These are phyloP conservation scores for Diaporthe amygdali DNA, from an alignment of 2,329 filamentous ascomycete species.

Conservation along the genomic window DNA sequence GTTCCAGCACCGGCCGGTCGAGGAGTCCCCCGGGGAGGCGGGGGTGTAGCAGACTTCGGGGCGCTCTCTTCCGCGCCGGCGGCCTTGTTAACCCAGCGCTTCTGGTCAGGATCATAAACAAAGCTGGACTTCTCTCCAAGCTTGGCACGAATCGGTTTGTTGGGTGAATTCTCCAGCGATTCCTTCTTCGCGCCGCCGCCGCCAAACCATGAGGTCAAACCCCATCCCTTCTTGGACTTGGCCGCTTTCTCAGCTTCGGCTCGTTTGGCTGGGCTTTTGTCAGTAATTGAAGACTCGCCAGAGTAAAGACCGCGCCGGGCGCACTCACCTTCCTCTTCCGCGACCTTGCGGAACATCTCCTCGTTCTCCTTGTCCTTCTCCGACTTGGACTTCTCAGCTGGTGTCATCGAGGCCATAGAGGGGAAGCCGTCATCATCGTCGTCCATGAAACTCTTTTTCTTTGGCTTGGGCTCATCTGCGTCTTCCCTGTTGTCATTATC, in stretches of 20 bases:
- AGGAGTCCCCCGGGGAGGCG: slow-evolving; percentile 71
- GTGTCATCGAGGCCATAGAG: slow-evolving; percentile 46
- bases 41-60: slow-evolving; percentile 72
- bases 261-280: slow-evolving; percentile 59
- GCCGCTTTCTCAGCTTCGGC: slow-evolving; percentile 56
- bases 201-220: slow-evolving; percentile 84
- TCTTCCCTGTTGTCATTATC: slow-evolving; percentile 50
- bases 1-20: slow-evolving; percentile 55
- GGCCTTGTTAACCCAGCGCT: slow-evolving; percentile 99
- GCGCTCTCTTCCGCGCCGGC: slow-evolving; percentile 67
- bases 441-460: slow-evolving; percentile 82
- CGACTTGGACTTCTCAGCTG: slow-evolving; percentile 64
- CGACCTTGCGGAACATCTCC: slow-evolving; percentile 84
- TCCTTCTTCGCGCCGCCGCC: slow-evolving; percentile 70
- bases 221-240: slow-evolving; percentile 73
- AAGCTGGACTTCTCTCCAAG: slow-evolving; percentile 93
- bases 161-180: slow-evolving; percentile 50
- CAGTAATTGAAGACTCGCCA: slow-evolving; percentile 19
- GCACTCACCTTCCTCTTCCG: slow-evolving; percentile 72
- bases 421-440: slow-evolving; percentile 77
- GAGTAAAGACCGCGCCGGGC: slow-evolving; percentile 20
- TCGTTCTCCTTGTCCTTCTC: slow-evolving; percentile 81
- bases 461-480: slow-evolving; percentile 60
- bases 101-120: slow-evolving; percentile 92
- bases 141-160: slow-evolving; percentile 85